Conservation (phyloP, 768 basidiomycete genomes). For the Lactarius deliciosus region DNA sequence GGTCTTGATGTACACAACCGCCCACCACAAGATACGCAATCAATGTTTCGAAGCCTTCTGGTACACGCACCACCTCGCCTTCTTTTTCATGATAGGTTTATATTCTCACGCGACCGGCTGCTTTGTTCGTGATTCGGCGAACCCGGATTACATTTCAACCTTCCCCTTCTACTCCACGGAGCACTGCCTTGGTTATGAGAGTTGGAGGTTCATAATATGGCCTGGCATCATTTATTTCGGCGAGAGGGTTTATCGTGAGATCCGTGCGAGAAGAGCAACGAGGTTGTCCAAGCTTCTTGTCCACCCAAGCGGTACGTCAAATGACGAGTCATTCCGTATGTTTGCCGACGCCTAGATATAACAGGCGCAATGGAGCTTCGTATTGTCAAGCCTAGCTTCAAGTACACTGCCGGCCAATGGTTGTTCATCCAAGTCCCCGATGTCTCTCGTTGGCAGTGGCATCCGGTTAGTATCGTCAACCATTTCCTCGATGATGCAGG, state of each 20-base stretch:
- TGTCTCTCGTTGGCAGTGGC: slow-evolving; percentile 84
- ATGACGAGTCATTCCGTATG: not conserved
- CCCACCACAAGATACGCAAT: slow-evolving; percentile 81
- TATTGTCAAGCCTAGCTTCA: slow-evolving; percentile 88
- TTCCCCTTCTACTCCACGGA: slow-evolving; percentile 89
- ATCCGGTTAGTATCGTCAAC: slow-evolving; percentile 69
- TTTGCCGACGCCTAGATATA: slow-evolving; percentile 15
- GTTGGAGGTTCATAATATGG: slow-evolving; percentile 93
- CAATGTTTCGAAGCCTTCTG: slow-evolving; percentile 96
- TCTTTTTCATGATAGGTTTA: slow-evolving; percentile 91
- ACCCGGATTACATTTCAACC: slow-evolving; percentile 62
- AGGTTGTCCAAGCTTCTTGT: slow-evolving; percentile 82
- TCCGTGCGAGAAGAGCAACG: slow-evolving; percentile 75
- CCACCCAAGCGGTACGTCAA: slow-evolving; percentile 76
- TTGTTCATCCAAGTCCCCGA: slow-evolving; percentile 88
- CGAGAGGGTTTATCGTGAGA: slow-evolving; percentile 82
- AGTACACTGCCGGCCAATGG: slow-evolving; percentile 91
- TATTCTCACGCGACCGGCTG: slow-evolving; percentile 92
- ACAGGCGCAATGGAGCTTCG: slow-evolving; percentile 90
- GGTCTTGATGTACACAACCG: slow-evolving; percentile 90
- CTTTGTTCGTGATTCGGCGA: slow-evolving; percentile 84
- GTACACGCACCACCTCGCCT: slow-evolving; percentile 94
- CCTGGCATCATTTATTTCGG: slow-evolving; percentile 87
- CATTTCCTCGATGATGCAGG: slow-evolving; percentile 1
- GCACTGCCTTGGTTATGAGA: slow-evolving; percentile 89